Evolutionary conservation across 257 asterid species (phyloP).

Genomic region (Penstemon davidsonii): DNA sequence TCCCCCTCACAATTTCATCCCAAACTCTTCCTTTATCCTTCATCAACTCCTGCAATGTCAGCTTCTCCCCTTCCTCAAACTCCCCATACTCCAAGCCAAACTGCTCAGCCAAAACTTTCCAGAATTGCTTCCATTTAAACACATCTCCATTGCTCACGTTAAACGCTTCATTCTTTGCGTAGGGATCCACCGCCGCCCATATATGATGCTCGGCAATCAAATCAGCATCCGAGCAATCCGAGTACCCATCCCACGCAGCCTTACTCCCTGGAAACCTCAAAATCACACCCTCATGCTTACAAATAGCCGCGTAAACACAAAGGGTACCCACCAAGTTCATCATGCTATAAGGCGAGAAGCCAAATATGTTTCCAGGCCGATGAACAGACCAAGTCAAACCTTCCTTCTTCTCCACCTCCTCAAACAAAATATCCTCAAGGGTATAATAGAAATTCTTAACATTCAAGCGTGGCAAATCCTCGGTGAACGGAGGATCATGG

Average conservation of each 20-base stretch:
- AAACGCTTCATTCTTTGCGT: slow-evolving; percentile 86
- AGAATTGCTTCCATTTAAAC: slow-evolving; percentile 89
- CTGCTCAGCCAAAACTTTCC: slow-evolving; percentile 86
- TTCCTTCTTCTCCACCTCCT: slow-evolving; percentile 63
- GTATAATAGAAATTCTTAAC: slow-evolving; percentile 60
- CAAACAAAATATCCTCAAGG: slow-evolving; percentile 69
- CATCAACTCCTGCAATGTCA: slow-evolving; percentile 65
- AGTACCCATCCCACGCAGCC: slow-evolving; percentile 74
- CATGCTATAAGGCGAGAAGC: slow-evolving; percentile 77
- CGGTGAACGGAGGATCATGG: slow-evolving; percentile 72
- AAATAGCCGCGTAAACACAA: slow-evolving; percentile 85
- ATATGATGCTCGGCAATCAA: slow-evolving; percentile 91
- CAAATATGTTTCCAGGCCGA: slow-evolving; percentile 71
- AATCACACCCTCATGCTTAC: slow-evolving; percentile 71
- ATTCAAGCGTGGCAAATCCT: slow-evolving; percentile 72
- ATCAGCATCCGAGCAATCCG: slow-evolving; percentile 83
- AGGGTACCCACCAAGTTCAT: slow-evolving; percentile 80
- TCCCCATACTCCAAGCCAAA: slow-evolving; percentile 64
- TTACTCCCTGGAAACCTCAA: slow-evolving; percentile 75
- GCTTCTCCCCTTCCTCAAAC: slow-evolving; percentile 53
- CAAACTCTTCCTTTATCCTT: slow-evolving; percentile 75
- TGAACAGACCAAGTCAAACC: slow-evolving; percentile 88
- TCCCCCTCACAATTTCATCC: slow-evolving; percentile 79
- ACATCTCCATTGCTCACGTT: slow-evolving; percentile 93
- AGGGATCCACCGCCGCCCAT: slow-evolving; percentile 93